phyloP scores from a whole-genome alignment of 352 stramenopile species.

The Phytophthora crassamura region DNA sequence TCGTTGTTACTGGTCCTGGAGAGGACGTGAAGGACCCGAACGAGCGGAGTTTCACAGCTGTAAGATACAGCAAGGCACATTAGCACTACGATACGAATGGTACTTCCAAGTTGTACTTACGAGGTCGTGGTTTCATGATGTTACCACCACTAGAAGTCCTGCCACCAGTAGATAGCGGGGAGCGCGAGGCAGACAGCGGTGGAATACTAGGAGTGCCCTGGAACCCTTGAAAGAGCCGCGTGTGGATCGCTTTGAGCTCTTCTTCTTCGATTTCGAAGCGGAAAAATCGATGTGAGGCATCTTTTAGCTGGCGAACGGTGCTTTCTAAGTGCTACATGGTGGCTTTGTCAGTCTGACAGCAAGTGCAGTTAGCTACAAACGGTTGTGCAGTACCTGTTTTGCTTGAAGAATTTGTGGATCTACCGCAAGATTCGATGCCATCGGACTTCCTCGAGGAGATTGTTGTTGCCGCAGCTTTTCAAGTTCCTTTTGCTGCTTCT shows the following conservation, averaged over 20 bases:
- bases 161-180: constrained; percentile 16
- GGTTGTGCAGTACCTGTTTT: constrained; percentile 32
- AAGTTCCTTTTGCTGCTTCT: constrained; percentile 67
- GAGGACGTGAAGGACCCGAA: constrained; percentile 37
- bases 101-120: constrained; percentile 31
- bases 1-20: constrained; percentile 11
- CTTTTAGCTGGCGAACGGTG: constrained; percentile 72
- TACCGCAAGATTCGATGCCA: not conserved
- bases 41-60: constrained; percentile 33
- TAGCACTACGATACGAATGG: constrained; percentile 3
- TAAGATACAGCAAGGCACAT: constrained; percentile 1
- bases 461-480: constrained; percentile 46
- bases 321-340: constrained; percentile 64
- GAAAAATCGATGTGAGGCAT: constrained; percentile 89
- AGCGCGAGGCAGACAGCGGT: constrained; percentile 17
- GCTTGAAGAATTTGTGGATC: constrained; percentile 38
- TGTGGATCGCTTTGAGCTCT: constrained; percentile 82
- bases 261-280: constrained; percentile 95
- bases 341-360: not conserved
- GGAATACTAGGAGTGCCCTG: constrained; percentile 18
- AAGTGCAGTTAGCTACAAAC: not conserved
- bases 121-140: constrained; percentile 31
- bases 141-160: constrained; percentile 5
- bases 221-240: constrained; percentile 54
- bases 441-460: constrained; percentile 3